A percentile compares a stretch with the other conserved stretches of the same genome.
These are phyloP conservation scores for rapeseed (Brassica napus) DNA, from an alignment of 345 rosid genomes.

Conservation along the genomic window DNA sequence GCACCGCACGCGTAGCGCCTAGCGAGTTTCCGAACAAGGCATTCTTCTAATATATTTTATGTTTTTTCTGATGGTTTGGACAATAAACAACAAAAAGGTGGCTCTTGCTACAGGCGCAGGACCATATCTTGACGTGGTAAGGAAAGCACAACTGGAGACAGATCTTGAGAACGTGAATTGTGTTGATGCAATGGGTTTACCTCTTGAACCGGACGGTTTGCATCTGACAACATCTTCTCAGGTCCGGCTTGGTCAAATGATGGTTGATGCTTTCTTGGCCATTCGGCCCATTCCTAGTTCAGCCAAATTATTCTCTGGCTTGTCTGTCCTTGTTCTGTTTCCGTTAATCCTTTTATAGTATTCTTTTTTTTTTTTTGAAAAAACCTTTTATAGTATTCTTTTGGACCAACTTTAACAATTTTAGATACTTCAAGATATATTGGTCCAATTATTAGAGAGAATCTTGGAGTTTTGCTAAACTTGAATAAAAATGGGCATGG, in stretches of 20 bases:
- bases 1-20: no score
- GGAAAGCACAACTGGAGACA: constrained; percentile 59
- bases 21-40: no score
- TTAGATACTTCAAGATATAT: background rate
- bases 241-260: constrained; percentile 66
- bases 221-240: constrained; percentile 75
- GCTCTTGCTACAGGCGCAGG: constrained; percentile 66
- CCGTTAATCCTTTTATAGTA: background rate
- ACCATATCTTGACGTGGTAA: constrained; percentile 53
- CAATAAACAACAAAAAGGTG: constrained; percentile 48
- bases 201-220: constrained; percentile 64
- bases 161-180: constrained; percentile 53
- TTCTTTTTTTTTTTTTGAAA: no score
- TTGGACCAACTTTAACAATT: constrained; percentile 6
- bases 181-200: constrained; percentile 76
- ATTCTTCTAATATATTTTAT: background rate
- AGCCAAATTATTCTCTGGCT: constrained; percentile 20
- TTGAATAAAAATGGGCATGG: background rate
- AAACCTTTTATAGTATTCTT: background rate
- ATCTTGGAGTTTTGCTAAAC: background rate
- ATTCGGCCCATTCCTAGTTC: constrained; percentile 36
- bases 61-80: constrained; percentile 21
- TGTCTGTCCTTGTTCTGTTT: constrained; percentile 12
- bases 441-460: background rate
- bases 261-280: constrained; percentile 56